Conservation (phyloP, 176 grass and related monocot species). For the Eleusine indica region DNA sequence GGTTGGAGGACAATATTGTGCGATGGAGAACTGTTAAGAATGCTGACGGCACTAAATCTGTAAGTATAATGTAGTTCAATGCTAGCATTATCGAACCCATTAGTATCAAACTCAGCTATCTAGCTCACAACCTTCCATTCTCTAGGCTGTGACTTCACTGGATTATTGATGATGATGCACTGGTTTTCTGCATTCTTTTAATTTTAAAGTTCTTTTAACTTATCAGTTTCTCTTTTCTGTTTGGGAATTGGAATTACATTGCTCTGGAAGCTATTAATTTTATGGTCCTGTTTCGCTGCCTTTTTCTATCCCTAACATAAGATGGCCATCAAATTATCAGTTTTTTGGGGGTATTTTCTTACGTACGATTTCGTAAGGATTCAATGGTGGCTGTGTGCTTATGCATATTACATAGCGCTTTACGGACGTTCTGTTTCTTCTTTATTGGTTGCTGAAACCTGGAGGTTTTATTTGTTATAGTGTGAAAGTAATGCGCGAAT, state of each 20-base stretch:
- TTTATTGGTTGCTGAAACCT: slow-evolving; percentile 22
- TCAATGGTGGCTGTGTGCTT: neutral
- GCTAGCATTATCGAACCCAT: slow-evolving; percentile 14
- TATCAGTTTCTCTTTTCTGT: neutral
- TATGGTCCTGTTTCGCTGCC: neutral
- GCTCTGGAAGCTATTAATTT: slow-evolving; percentile 2
- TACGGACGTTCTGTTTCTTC: slow-evolving; percentile 24
- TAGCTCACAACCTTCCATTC: slow-evolving; percentile 21
- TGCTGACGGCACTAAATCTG: slow-evolving; percentile 73
- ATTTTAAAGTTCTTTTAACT: neutral
- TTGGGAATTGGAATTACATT: too few species aligned
- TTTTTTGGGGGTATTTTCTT: neutral
- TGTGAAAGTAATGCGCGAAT: slow-evolving; percentile 94
- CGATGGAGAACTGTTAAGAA: slow-evolving; percentile 88
- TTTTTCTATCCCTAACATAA: slow-evolving; percentile 17
- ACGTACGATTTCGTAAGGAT: neutral
- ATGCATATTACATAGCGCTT: slow-evolving; percentile 25
- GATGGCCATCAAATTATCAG: neutral
- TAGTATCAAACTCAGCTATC: slow-evolving; percentile 23
- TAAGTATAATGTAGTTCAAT: slow-evolving; percentile 55
- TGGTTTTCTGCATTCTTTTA: neutral
- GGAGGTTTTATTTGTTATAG: slow-evolving; percentile 52
- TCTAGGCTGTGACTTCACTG: slow-evolving; percentile 18
- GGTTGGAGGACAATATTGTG: slow-evolving; percentile 91
- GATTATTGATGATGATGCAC: slow-evolving; percentile 23